Evolutionary conservation across 2,329 filamentous ascomycete species (phyloP).

Genomic region (Domatiomyces catenatus): DNA sequence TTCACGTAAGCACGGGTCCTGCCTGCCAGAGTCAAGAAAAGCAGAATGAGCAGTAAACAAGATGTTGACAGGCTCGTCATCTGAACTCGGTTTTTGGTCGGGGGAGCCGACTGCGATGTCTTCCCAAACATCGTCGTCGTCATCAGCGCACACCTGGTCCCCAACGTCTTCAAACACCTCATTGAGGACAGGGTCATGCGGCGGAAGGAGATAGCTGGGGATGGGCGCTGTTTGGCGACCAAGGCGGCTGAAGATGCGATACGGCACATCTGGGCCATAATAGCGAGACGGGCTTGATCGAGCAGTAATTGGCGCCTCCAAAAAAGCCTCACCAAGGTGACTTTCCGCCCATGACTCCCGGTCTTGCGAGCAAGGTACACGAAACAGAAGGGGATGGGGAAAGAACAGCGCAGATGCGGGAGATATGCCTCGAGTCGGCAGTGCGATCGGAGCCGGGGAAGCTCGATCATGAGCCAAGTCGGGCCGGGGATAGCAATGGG

Average conservation of each 20-base stretch:
- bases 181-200: conserved; percentile 28
- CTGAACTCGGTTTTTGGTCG: conserved; percentile 30
- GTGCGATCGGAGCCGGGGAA: conserved; percentile 12
- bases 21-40: conserved; percentile 59
- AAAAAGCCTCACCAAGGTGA: conserved; percentile 37
- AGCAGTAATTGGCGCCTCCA: background rate
- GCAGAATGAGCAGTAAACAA: conserved; percentile 41
- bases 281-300: background rate
- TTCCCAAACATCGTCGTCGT: conserved; percentile 15
- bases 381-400: conserved; percentile 18
- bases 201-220: conserved; percentile 27
- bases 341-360: conserved; percentile 4
- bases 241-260: background rate
- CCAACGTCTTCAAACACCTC: conserved; percentile 8
- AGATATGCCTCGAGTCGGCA: conserved; percentile 15
- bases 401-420: conserved; percentile 21
- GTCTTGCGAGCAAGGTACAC: conserved; percentile 18
- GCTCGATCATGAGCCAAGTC: conserved; percentile 25
- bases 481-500: conserved; percentile 28
- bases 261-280: background rate
- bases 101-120: conserved; percentile 24
- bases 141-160: conserved; percentile 1
- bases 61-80: conserved; percentile 50
- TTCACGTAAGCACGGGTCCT: conserved; percentile 71
- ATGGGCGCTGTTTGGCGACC: conserved; percentile 10